These are phyloP conservation scores for Arachis monticola DNA, from an alignment of 331 rosid species.

Conservation along the genomic window DNA sequence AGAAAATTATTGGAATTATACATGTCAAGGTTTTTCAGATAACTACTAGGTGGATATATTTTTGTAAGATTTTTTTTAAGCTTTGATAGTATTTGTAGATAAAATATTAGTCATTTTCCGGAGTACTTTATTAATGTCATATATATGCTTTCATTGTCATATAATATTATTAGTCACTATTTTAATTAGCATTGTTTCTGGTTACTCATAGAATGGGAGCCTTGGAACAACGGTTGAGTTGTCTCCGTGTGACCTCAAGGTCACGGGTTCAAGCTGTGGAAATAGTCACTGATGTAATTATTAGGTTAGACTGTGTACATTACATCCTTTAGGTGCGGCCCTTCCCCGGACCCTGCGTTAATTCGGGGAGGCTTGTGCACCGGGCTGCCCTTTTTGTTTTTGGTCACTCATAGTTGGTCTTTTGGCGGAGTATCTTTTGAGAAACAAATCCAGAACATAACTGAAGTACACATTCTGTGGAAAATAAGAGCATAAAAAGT, in stretches of 20 bases:
- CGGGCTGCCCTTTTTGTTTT: too few species aligned
- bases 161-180: constrained; percentile 12
- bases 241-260: too few species aligned
- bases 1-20: constrained; percentile 15
- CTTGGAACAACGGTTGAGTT: too few species aligned
- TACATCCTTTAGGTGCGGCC: too few species aligned
- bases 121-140: background rate
- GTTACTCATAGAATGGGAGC: background rate
- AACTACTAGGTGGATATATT: constrained; percentile 29
- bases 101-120: background rate
- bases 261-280: too few species aligned
- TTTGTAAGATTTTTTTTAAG: constrained; percentile 29
- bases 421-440: constrained; percentile 24
- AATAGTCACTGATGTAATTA: too few species aligned
- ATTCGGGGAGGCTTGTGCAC: too few species aligned
- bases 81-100: constrained; percentile 28
- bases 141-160: constrained; percentile 14
- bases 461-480: constrained; percentile 3
- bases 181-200: constrained; percentile 21
- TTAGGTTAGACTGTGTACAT: too few species aligned
- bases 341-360: too few species aligned
- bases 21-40: constrained; percentile 12
- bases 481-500: background rate
- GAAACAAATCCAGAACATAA: constrained; percentile 12
- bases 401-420: background rate